phyloP scores from a whole-genome alignment of 495 filamentous ascomycete species.

The Apiosordaria backusii region DNA sequence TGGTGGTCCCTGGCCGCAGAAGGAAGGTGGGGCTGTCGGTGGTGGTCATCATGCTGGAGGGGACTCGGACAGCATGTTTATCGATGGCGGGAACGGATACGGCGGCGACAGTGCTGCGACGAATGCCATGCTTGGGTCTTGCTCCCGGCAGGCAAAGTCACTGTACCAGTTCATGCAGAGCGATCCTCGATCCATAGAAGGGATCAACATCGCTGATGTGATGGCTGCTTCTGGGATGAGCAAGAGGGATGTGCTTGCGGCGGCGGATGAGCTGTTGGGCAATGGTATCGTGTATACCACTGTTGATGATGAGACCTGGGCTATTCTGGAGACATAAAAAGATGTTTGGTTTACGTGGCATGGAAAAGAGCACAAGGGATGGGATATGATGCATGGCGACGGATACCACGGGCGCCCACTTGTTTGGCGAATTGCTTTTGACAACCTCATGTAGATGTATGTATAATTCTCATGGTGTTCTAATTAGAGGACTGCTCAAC shows the following conservation, averaged over 20 bases:
- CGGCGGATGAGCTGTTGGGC: constrained; percentile 70
- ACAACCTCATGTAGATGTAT: neutral
- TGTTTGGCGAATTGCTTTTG: neutral
- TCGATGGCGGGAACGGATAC: constrained; percentile 41
- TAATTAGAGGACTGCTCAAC: neutral
- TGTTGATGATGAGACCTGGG: constrained; percentile 81
- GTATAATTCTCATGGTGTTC: neutral
- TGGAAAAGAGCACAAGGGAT: neutral
- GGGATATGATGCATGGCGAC: neutral
- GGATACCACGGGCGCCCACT: neutral
- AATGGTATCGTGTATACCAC: constrained; percentile 83
- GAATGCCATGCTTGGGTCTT: constrained; percentile 41
- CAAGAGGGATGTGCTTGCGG: constrained; percentile 64
- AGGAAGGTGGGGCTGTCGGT: constrained; percentile 41
- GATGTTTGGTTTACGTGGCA: neutral
- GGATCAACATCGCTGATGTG: constrained; percentile 74
- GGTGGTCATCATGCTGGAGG: constrained; percentile 18
- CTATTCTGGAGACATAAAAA: constrained; percentile 54
- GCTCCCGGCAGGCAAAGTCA: constrained; percentile 56
- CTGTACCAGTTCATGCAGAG: constrained; percentile 64
- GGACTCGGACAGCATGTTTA: constrained; percentile 51
- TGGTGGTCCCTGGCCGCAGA: neutral
- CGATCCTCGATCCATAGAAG: constrained; percentile 68
- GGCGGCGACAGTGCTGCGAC: neutral
- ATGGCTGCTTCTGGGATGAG: constrained; percentile 58